Percentiles rank a stretch among this genome's conserved stretches.
Evolutionary conservation across 1,284 basidiomycete species (phyloP).

Genomic region (Volvariella surrecta): DNA sequence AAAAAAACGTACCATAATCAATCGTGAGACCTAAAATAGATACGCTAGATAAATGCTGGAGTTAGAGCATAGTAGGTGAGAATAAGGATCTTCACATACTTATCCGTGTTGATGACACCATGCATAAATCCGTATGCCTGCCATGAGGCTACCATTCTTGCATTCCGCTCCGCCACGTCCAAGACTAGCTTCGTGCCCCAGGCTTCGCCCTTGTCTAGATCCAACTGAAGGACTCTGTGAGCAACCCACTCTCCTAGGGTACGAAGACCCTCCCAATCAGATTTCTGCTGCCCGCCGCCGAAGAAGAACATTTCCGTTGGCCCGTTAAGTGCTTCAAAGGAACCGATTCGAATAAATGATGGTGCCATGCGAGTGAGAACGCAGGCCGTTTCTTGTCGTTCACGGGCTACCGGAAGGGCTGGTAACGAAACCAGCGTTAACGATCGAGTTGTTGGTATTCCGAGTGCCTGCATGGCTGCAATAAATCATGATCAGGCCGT

Average conservation of each 20-base stretch:
- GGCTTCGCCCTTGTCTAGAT: conserved; percentile 36
- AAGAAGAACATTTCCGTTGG: conserved; percentile 62
- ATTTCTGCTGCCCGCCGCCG: conserved; percentile 67
- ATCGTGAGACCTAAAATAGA: conserved; percentile 87
- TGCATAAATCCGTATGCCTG: conserved; percentile 93
- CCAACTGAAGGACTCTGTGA: conserved; percentile 46
- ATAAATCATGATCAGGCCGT: conserved; percentile 10
- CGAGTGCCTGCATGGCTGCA: conserved; percentile 79
- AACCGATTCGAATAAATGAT: conserved; percentile 89
- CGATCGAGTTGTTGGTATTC: conserved; percentile 85
- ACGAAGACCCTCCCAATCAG: conserved; percentile 67
- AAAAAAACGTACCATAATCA: conserved; percentile 69
- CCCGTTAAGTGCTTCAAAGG: conserved; percentile 81
- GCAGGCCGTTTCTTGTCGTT: conserved; percentile 73
- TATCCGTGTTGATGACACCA: conserved; percentile 96
- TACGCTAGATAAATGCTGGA: conserved; percentile 37
- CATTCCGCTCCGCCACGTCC: conserved; percentile 79
- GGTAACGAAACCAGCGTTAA: conserved; percentile 79
- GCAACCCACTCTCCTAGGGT: conserved; percentile 71
- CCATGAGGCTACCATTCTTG: conserved; percentile 88
- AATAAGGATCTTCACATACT: conserved; percentile 35
- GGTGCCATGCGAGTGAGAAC: conserved; percentile 82
- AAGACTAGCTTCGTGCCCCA: conserved; percentile 69
- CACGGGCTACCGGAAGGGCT: conserved; percentile 68
- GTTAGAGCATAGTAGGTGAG: conserved; percentile 5